Percentiles rank a stretch among this genome's conserved stretches.
phyloP scores from a whole-genome alignment of 805 yeast genomes.

The Millerozyma acaciae region DNA sequence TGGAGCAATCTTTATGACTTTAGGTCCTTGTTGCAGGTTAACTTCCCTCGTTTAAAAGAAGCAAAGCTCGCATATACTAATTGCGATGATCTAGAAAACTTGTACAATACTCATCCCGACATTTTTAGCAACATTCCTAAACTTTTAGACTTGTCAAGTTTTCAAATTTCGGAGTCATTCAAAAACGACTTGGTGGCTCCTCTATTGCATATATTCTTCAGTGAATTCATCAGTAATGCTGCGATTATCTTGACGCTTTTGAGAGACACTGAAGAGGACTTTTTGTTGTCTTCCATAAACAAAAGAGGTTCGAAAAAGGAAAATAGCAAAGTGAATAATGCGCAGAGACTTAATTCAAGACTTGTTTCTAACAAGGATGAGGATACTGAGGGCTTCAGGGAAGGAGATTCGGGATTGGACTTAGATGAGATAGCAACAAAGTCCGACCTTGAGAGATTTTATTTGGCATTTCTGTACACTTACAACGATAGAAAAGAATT shows the following conservation, averaged over 20 bases:
- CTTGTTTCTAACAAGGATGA: slow-evolving; percentile 3
- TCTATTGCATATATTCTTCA: slow-evolving; percentile 48
- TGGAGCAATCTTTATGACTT: slow-evolving; percentile 58
- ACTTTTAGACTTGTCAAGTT: slow-evolving; percentile 25
- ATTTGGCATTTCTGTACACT: slow-evolving; percentile 66
- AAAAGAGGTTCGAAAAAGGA: slow-evolving; percentile 11
- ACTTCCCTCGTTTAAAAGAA: slow-evolving; percentile 56
- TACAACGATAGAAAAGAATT: slow-evolving; percentile 60
- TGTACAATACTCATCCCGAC: slow-evolving; percentile 23
- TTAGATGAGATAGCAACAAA: slow-evolving; percentile 64
- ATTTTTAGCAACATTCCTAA: slow-evolving; percentile 22
- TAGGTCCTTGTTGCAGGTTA: slow-evolving; percentile 61
- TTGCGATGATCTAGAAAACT: slow-evolving; percentile 26
- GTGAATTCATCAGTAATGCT: slow-evolving; percentile 54
- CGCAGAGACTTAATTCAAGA: slow-evolving; percentile 8
- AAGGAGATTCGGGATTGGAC: slow-evolving; percentile 28
- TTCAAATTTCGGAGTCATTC: slow-evolving; percentile 17
- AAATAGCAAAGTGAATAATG: neutral
- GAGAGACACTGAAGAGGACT: slow-evolving; percentile 73
- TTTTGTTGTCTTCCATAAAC: slow-evolving; percentile 48
- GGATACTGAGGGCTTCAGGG: slow-evolving; percentile 3
- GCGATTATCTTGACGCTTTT: slow-evolving; percentile 64
- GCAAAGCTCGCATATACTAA: slow-evolving; percentile 50
- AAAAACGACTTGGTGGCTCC: slow-evolving; percentile 32
- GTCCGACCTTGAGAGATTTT: slow-evolving; percentile 86